phyloP scores from a whole-genome alignment of 441 rosid species.

The Gossypium laxum region DNA sequence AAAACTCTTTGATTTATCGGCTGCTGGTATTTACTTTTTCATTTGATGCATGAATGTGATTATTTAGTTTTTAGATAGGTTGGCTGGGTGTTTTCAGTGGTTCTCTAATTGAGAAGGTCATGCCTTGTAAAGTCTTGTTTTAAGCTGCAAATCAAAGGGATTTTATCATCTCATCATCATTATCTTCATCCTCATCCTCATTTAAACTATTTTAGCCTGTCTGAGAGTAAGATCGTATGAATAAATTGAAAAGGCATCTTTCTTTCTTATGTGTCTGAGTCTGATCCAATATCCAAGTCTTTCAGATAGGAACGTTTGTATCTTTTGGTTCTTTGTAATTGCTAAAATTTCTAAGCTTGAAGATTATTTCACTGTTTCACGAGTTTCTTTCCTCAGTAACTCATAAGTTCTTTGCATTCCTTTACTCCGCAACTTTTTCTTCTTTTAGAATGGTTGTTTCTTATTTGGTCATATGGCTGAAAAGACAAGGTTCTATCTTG shows the following conservation, averaged over 20 bases:
- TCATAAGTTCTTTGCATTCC: neutral
- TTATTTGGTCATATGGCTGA: neutral
- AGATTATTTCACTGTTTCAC: neutral
- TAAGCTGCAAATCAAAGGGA: neutral
- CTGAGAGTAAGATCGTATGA: neutral
- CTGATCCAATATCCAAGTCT: neutral
- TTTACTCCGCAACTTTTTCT: neutral
- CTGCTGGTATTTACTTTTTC: constrained; percentile 49
- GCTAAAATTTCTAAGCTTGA: neutral
- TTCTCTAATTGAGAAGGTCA: neutral
- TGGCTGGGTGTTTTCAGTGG: constrained; percentile 1
- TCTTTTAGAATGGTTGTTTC: neutral
- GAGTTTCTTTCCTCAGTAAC: neutral
- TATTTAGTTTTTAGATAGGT: constrained; percentile 5
- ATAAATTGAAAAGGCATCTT: neutral
- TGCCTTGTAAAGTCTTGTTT: neutral
- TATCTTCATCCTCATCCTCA: neutral
- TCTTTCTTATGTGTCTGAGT: neutral
- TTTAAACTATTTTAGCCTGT: neutral
- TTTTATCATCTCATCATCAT: neutral
- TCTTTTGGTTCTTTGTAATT: neutral
- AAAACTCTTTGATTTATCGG: constrained; percentile 55
- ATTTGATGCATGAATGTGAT: neutral
- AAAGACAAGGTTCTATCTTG: neutral
- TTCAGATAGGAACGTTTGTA: neutral